Conservation (phyloP, 1,139 yeast genomes). For the Suhomyces bribrorum region DNA sequence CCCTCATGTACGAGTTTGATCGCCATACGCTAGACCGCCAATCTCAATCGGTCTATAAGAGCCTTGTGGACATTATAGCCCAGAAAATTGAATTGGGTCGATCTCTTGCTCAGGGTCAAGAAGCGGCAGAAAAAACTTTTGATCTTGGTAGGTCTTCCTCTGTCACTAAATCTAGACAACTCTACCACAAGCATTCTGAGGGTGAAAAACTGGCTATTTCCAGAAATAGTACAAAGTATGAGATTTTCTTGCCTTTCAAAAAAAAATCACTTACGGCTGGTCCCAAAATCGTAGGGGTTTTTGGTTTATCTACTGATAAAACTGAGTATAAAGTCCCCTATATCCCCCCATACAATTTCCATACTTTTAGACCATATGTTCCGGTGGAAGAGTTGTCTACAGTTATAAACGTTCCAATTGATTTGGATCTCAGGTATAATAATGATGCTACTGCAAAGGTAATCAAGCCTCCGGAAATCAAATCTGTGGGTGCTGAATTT, state of each 20-base stretch:
- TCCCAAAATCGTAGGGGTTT: slow-evolving; percentile 24
- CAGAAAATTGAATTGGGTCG: slow-evolving; percentile 21
- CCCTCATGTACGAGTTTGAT: slow-evolving; percentile 14
- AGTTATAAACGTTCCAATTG: slow-evolving; percentile 16
- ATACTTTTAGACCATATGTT: neutral
- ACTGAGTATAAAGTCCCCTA: slow-evolving; percentile 19
- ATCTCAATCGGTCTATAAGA: slow-evolving; percentile 18
- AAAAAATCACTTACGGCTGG: slow-evolving; percentile 24
- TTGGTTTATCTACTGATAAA: slow-evolving; percentile 20
- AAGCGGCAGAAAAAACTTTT: slow-evolving; percentile 4
- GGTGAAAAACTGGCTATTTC: slow-evolving; percentile 1
- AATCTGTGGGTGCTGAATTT: slow-evolving; percentile 20
- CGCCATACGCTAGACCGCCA: slow-evolving; percentile 14
- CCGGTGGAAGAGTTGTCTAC: slow-evolving; percentile 3
- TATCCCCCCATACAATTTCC: slow-evolving; percentile 10
- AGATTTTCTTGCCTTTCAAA: slow-evolving; percentile 20
- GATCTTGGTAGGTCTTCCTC: slow-evolving; percentile 13
- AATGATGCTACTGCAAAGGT: slow-evolving; percentile 8
- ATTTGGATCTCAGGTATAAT: slow-evolving; percentile 10
- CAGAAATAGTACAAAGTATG: slow-evolving; percentile 9
- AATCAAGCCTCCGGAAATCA: slow-evolving; percentile 22
- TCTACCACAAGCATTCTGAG: slow-evolving; percentile 12
- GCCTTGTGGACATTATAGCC: slow-evolving; percentile 18
- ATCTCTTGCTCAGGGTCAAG: slow-evolving; percentile 7
- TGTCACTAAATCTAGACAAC: slow-evolving; percentile 20